Conservation (phyloP, 2,329 filamentous ascomycete species). For the Nemania bipapillata region DNA sequence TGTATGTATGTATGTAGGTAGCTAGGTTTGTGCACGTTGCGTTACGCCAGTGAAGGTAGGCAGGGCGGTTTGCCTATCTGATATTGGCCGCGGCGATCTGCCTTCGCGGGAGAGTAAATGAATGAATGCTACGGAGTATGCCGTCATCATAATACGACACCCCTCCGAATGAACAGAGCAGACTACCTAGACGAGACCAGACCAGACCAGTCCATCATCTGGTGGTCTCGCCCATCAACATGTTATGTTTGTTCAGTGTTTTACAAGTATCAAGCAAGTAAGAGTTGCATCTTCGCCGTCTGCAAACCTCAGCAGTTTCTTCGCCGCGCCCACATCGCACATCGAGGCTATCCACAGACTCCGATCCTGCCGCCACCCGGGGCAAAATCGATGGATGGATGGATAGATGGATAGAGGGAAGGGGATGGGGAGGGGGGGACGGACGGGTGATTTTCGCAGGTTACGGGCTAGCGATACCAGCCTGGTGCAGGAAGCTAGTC, state of each 20-base stretch:
- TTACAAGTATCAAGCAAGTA: too few relatives aligned
- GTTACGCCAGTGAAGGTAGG: constrained; percentile 15
- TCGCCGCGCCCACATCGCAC: constrained; percentile 36
- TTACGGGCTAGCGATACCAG: constrained; percentile 38
- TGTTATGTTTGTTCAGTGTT: not conserved
- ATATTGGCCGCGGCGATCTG: constrained; percentile 28
- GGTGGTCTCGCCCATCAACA: constrained; percentile 5
- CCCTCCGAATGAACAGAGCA: not conserved
- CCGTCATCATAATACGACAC: constrained; percentile 21
- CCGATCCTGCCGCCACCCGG: constrained; percentile 24
- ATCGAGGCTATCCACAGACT: constrained; percentile 39
- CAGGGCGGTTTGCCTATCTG: constrained; percentile 16
- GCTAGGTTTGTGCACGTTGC: constrained; percentile 22
- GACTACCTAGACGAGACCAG: constrained; percentile 10
- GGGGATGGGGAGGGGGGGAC: too few relatives aligned
- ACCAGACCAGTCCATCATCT: too few relatives aligned
- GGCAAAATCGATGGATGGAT: constrained; percentile 19
- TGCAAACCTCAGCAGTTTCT: constrained; percentile 28
- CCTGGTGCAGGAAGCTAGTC: constrained; percentile 45
- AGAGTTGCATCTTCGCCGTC: constrained; percentile 10
- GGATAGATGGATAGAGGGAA: too few relatives aligned
- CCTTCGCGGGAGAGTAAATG: not conserved
- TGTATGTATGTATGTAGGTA: too few relatives aligned
- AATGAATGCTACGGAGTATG: constrained; percentile 27
- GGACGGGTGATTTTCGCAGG: constrained; percentile 35